phyloP scores from a whole-genome alignment of 495 filamentous ascomycete species.

The Pyronema omphalodes region DNA sequence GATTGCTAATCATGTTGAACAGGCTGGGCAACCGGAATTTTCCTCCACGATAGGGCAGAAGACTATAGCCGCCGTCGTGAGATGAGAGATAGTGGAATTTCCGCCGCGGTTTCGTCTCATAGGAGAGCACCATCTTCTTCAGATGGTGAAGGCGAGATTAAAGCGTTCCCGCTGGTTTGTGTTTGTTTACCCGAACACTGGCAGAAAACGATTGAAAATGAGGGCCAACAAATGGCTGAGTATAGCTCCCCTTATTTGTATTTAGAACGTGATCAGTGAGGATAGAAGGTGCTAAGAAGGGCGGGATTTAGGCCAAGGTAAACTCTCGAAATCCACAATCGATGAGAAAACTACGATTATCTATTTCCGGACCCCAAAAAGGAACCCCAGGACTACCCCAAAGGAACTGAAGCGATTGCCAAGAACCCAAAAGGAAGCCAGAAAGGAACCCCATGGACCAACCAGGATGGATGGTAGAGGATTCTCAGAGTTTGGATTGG shows the following conservation, averaged over 20 bases:
- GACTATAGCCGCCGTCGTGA: constrained; percentile 65
- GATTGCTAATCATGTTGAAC: background rate
- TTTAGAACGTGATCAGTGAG: too few relatives aligned
- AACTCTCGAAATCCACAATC: too few relatives aligned
- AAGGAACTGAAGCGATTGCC: too few relatives aligned
- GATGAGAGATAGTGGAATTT: constrained; percentile 86
- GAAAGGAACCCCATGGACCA: too few relatives aligned
- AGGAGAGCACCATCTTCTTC: constrained; percentile 44
- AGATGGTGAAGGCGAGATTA: constrained; percentile 64
- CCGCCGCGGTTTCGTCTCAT: constrained; percentile 32
- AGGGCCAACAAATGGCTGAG: constrained; percentile 22
- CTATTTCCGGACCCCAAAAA: too few relatives aligned
- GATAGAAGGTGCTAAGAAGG: too few relatives aligned
- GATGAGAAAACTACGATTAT: too few relatives aligned
- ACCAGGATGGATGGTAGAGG: too few relatives aligned
- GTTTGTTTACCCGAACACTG: constrained; percentile 95
- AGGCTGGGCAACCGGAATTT: constrained; percentile 79
- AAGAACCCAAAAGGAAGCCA: too few relatives aligned
- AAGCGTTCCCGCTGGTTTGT: constrained; percentile 95
- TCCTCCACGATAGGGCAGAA: constrained; percentile 66
- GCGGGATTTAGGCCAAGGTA: too few relatives aligned
- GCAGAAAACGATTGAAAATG: constrained; percentile 90
- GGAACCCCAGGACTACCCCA: too few relatives aligned
- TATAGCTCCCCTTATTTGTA: background rate
- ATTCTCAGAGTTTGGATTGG: too few relatives aligned